These are phyloP conservation scores for Geoglossum cookeanum DNA, from an alignment of 2,329 filamentous ascomycete genomes.

Conservation along the genomic window DNA sequence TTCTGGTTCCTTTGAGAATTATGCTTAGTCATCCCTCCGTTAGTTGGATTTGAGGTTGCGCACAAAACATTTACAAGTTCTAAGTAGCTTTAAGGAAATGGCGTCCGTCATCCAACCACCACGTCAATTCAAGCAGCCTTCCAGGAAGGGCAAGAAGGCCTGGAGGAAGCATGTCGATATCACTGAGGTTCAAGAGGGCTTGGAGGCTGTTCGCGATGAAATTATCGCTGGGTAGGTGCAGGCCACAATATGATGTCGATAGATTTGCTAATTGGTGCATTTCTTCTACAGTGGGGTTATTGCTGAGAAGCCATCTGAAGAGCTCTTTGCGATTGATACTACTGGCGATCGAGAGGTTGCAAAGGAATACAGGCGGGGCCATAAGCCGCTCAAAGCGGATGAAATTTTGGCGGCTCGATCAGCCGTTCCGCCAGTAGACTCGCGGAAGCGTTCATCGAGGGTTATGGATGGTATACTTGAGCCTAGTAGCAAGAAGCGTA, in stretches of 20 bases:
- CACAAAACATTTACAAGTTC: neutral
- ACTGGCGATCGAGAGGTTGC: conserved; percentile 48
- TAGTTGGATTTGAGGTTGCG: neutral
- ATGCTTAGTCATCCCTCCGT: neutral
- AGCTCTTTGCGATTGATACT: conserved; percentile 72
- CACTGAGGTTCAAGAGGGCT: conserved; percentile 62
- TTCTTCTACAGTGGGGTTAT: conserved; percentile 50
- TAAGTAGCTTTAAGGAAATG: neutral
- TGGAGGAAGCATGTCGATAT: conserved; percentile 98
- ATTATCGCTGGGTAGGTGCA: conserved; percentile 61
- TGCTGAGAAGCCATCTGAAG: conserved; percentile 59
- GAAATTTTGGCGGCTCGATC: conserved; percentile 80
- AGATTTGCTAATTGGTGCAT: conserved; percentile 1
- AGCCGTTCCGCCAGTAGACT: conserved; percentile 56
- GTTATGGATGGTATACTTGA: conserved; percentile 55
- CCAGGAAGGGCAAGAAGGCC: conserved; percentile 92
- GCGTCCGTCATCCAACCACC: conserved; percentile 31
- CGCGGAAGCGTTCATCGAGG: conserved; percentile 54
- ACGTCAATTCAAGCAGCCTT: conserved; percentile 69
- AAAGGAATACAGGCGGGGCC: conserved; percentile 43
- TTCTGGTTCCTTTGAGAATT: neutral
- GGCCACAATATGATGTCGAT: neutral
- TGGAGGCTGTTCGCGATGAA: conserved; percentile 71
- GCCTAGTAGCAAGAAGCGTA: conserved; percentile 48
- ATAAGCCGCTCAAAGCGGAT: conserved; percentile 72